Base-by-base conservation (phyloP, 352 stramenopile species). In the Stephanocyclus meneghinianus region DNA sequence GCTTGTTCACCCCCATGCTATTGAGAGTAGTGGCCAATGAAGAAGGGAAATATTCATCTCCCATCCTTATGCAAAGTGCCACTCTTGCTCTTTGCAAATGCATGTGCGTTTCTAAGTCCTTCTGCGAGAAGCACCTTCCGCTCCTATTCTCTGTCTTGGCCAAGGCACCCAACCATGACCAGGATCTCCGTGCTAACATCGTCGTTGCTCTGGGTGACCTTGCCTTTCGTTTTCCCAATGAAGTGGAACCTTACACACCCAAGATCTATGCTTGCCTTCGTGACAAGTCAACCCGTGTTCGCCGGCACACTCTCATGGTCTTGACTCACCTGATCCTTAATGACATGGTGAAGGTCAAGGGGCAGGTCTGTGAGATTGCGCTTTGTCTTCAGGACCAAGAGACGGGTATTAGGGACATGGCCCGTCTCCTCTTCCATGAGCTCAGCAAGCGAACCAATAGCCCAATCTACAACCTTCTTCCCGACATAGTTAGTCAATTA, bases 291-390 rank as follows among this genome's bases (percentile, higher is more conserved):
- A 92, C 76, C 1, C 93, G 94, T 65, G 97, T 99, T 30, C 95
- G 97, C 44, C 95, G 97, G 62, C 98, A 99, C 76, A 97, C 96
- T 44, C 94, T 99, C 55, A 97, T 98, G 76, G 96, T 99, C 37
- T 92, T 99, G 2, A 98, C 96, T 32, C 97, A 99, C 78, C 92
- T 99, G 44, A 98, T 99, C 83, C 87, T 99, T 40, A 99, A 99
- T 85, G 97, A 99, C 77, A 99, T 99, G 97, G 97, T 99, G 47
- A 99, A 98, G 89, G 96, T 99, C n/a, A 98, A 98, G 80, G 96
- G 95, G 15, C 94, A 98, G 83, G 89, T 96, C 2, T 91, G 86
- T 56, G 86, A 98, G 67, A 97, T 99, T 66, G 96, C 96, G 2
- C 92, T 98, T 10, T 98, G 94, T 44, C 85, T 99, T 21, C 91